Evolutionary conservation across 371 early-diverging fungal genomes (phyloP), one percentile per base, ranked within the genome.

Genomic region (Rhizopus stolonifer): DNA sequence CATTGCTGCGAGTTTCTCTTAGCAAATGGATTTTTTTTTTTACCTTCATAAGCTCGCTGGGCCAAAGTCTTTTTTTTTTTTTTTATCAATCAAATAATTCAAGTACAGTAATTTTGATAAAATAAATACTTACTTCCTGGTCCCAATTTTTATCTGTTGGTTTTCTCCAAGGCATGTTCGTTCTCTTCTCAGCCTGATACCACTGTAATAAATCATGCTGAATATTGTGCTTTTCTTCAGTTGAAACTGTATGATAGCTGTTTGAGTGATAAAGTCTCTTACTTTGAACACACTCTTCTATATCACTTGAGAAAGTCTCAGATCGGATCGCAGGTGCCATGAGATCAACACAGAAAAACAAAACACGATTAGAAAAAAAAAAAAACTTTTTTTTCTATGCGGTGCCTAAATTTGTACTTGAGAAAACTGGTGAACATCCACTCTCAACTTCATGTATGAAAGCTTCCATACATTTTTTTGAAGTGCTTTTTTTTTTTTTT

Each of bases 21-120:
- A 23, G 25, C n/a, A 34, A 43, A 31, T 9, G 4, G 23, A 36
- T 29, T 29, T 29, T 29, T 29, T 29, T 4, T 29, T 25, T 18
- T 62, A 80, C 83, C 81, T 70, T 86, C 85, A 57, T 88, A 88
- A 0, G 88, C 88, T 17, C 86, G 70, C 52, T 87, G 87, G 2
- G 73, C 79, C 10, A 67, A 46, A 17, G 50, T 55, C 69, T 63
- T 53, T 52, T n/a, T n/a, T n/a, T n/a, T n/a, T n/a, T n/a, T n/a
- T n/a, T n/a, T n/a, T n/a, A n/a, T n/a, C n/a, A n/a, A n/a, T n/a
- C n/a, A n/a, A n/a, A n/a, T n/a, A n/a, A n/a, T n/a, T n/a, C n/a
- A n/a, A n/a, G n/a, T n/a, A n/a, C n/a, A n/a, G n/a, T n/a, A n/a
- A n/a, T n/a, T n/a, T n/a, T n/a, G n/a, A n/a, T n/a, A n/a, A n/a